Evolutionary conservation across 2,329 filamentous ascomycete species (phyloP), one percentile per base, ranked within the genome.

Genomic region (Apiospora pterosperma): DNA sequence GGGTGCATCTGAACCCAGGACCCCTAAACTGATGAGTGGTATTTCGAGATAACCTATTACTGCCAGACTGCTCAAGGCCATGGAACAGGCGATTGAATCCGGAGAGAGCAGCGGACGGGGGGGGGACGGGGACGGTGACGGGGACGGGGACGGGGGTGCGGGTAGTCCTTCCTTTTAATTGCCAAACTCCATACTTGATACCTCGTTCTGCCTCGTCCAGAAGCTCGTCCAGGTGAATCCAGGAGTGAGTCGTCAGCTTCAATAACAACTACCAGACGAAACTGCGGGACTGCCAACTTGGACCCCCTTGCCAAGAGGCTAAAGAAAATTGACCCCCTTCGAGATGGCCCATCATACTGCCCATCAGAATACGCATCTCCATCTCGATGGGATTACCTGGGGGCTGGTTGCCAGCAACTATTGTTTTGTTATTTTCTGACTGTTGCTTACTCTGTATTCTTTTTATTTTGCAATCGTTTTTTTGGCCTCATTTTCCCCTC

Each of bases 321-420:
- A 60, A 55, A 60, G 58, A 60, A 60, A 39, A 60, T 60, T 60
- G 58, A 25, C 58, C 58, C 36, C 34, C 58, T 39, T 36, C 58
- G 58, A 38, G 28, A 34, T 34, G 28, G 48, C 48, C 28, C 48
- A 55, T 55, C 48, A 55, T 19, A 55, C 28, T 55, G 44, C 44
- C 28, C 23, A 48, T 48, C 44, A 55, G 48, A 34, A 55, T 55
- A 55, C 48, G 28, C 48, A 55, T 55, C 48, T 55, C 48, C 48
- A 55, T 55, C 48, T 19, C 48, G 48, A 55, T 55, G 48, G 48
- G 28, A 55, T 55, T 34, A 28, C 48, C 31, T 55, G 48, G 28
- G n/a, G n/a, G n/a, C n/a, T n/a, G n/a, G n/a, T 42, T 42, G n/a
- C 41, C 16, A 19, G 23, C 4, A n/a, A n/a, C n/a, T n/a, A n/a